Evolutionary conservation across 768 basidiomycete species (phyloP).

Genomic region (Leccinum uliginosum): DNA sequence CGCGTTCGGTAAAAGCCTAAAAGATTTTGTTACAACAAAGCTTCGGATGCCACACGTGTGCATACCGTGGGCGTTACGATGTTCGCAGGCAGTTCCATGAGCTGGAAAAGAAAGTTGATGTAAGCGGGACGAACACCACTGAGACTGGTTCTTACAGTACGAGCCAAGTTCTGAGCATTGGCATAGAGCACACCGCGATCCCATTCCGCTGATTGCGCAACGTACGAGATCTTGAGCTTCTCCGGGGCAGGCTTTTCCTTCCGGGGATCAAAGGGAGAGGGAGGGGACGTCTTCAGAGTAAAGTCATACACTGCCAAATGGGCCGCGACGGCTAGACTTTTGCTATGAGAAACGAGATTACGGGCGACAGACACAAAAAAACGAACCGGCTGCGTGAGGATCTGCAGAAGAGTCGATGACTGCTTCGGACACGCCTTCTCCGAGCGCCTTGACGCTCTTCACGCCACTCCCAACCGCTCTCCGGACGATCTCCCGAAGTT

Average conservation of each 20-base stretch:
- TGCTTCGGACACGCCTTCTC: slow-evolving; percentile 59
- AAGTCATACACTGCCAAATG: slow-evolving; percentile 74
- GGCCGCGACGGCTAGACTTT: slow-evolving; percentile 63
- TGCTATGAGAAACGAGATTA: background rate
- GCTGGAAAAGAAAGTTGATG: slow-evolving; percentile 35
- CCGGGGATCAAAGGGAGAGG: slow-evolving; percentile 62
- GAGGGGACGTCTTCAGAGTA: slow-evolving; percentile 69
- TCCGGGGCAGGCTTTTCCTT: slow-evolving; percentile 47
- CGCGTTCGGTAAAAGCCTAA: slow-evolving; percentile 68
- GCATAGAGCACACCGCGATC: slow-evolving; percentile 70
- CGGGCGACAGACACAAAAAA: background rate
- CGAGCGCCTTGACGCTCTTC: slow-evolving; percentile 57
- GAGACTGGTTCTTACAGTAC: slow-evolving; percentile 47
- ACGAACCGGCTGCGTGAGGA: slow-evolving; percentile 71
- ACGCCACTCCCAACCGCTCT: slow-evolving; percentile 70
- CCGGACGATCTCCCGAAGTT: slow-evolving; percentile 63
- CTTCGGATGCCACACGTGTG: background rate
- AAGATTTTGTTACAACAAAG: background rate
- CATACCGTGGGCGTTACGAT: slow-evolving; percentile 78
- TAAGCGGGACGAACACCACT: background rate
- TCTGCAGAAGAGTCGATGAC: slow-evolving; percentile 60
- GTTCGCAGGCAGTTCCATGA: slow-evolving; percentile 84
- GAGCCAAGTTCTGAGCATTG: slow-evolving; percentile 73
- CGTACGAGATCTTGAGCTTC: slow-evolving; percentile 45
- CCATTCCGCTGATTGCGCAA: slow-evolving; percentile 54